A percentile compares a stretch with the other conserved stretches of the same genome.
Conservation (phyloP, 768 basidiomycete species). For the Pisolithus albus region DNA sequence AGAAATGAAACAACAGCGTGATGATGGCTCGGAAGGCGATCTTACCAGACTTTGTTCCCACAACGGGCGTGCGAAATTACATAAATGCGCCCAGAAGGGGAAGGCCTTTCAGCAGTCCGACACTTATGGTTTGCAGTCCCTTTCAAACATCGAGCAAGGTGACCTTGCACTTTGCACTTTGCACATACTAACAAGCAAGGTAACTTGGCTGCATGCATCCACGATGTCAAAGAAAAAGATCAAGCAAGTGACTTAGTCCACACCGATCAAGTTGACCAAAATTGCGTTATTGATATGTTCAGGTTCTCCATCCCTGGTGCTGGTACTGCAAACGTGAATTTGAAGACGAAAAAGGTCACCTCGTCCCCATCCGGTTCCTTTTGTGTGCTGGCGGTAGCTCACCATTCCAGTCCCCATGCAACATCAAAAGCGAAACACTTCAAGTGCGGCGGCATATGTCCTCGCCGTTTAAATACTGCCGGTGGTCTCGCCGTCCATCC, state of each 20-base stretch:
- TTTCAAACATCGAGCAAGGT: no score
- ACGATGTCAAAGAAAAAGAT: conserved; percentile 51
- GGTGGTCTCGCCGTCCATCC: conserved; percentile 98
- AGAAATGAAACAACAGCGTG: no score
- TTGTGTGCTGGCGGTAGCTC: neutral
- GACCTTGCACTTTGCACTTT: no score
- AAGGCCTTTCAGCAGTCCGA: no score
- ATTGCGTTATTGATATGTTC: conserved; percentile 3
- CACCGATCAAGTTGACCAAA: neutral
- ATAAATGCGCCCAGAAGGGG: no score
- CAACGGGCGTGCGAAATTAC: no score
- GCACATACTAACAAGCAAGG: no score
- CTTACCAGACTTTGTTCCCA: no score
- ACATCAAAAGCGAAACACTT: conserved; percentile 99
- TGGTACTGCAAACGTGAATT: conserved; percentile 99
- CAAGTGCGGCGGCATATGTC: conserved; percentile 94
- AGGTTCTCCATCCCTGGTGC: conserved; percentile 92
- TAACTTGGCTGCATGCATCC: neutral
- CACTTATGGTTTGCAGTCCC: no score
- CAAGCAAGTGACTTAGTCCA: conserved; percentile 33
- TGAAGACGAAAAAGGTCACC: conserved; percentile 93
- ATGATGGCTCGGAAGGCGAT: no score
- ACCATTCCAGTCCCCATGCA: conserved; percentile 78
- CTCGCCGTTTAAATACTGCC: conserved; percentile 91
- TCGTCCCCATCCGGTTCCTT: neutral